These are phyloP conservation scores for Punica granatum DNA, from an alignment of 345 rosid genomes.

Conservation along the genomic window DNA sequence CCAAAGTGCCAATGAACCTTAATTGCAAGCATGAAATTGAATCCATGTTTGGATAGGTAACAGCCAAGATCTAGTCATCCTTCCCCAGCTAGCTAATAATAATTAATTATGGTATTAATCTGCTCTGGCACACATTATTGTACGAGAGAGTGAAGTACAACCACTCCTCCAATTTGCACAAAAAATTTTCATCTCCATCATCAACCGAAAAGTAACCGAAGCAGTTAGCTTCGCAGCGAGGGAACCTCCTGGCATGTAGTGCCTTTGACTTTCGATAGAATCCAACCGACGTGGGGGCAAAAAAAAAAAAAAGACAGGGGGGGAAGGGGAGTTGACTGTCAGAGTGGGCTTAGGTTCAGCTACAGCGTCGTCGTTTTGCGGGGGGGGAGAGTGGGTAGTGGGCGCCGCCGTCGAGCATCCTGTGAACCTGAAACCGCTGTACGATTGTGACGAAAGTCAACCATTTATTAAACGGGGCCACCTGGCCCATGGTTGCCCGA, in stretches of 20 bases:
- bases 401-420: conserved; percentile 8
- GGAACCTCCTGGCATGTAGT: conserved; percentile 35
- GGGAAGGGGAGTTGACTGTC: conserved; percentile 43
- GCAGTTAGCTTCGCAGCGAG: conserved; percentile 42
- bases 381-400: conserved; percentile 18
- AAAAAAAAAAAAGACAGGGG: background rate
- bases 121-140: background rate
- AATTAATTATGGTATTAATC: background rate
- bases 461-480: conserved; percentile 27
- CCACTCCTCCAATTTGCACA: background rate
- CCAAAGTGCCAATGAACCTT: background rate
- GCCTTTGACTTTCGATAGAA: conserved; percentile 60
- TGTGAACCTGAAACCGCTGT: conserved; percentile 8
- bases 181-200: background rate
- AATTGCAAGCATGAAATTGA: background rate
- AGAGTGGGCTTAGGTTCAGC: conserved; percentile 51
- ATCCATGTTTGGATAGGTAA: background rate
- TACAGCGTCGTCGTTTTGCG: conserved; percentile 1
- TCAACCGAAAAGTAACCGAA: background rate
- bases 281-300: background rate
- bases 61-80: background rate
- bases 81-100: background rate
- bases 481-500: conserved; percentile 3
- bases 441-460: conserved; percentile 35
- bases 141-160: background rate